A percentile compares a stretch with the other conserved stretches of the same genome.
These are phyloP conservation scores for Eutrema salsugineum DNA, from an alignment of 441 rosid genomes.

Conservation along the genomic window DNA sequence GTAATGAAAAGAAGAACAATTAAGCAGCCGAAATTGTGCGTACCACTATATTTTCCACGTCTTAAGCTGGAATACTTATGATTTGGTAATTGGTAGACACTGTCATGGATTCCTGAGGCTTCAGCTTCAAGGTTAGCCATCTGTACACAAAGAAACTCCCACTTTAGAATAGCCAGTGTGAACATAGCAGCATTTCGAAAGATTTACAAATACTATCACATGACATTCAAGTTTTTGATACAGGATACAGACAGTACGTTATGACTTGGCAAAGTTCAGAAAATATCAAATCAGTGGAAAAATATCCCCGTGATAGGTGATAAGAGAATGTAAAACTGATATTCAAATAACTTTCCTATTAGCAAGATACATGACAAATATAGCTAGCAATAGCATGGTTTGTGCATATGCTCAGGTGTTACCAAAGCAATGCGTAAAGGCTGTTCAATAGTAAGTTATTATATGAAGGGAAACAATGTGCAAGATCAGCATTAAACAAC, in stretches of 20 bases:
- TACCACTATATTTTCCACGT: constrained; percentile 83
- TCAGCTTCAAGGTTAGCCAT: constrained; percentile 81
- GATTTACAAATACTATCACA: background rate
- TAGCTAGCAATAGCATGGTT: constrained; percentile 6
- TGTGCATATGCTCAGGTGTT: background rate
- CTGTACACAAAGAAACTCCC: constrained; percentile 39
- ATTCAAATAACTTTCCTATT: background rate
- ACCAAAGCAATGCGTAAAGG: background rate
- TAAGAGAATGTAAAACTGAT: background rate
- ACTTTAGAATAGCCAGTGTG: background rate
- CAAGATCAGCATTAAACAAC: constrained; percentile 3
- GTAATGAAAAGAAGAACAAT: background rate
- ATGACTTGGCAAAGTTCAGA: background rate
- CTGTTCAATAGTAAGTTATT: background rate
- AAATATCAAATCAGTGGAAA: background rate
- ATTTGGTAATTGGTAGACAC: constrained; percentile 60
- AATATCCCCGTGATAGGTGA: background rate
- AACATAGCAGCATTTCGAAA: background rate
- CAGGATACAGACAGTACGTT: background rate
- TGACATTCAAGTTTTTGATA: background rate
- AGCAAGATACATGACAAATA: background rate
- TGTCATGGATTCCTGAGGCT: constrained; percentile 61
- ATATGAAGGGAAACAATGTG: background rate
- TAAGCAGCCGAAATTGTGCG: constrained; percentile 16
- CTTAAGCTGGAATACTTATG: constrained; percentile 60